A percentile compares a stretch with the other conserved stretches of the same genome.
Conservation (phyloP, 768 basidiomycete genomes). For the Naganishia antarctica region DNA sequence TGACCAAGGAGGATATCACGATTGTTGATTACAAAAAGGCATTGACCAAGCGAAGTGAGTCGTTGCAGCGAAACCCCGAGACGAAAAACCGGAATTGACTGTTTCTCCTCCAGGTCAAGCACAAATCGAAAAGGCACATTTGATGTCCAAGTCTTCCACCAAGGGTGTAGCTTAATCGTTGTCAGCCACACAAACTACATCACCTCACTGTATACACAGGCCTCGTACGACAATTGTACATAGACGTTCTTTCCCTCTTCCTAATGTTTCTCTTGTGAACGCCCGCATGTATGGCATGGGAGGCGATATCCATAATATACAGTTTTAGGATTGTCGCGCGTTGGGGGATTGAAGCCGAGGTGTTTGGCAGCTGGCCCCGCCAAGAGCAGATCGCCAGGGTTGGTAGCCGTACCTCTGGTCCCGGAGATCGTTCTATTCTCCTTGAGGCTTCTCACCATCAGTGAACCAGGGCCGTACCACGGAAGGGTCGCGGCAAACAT, state of each 20-base stretch:
- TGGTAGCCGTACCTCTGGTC: too few species aligned
- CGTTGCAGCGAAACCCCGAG: not conserved
- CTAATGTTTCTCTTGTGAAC: too few species aligned
- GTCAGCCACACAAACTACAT: not conserved
- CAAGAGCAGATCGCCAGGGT: too few species aligned
- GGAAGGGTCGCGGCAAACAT: too few species aligned
- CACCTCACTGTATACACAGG: not conserved
- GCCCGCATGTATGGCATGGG: too few species aligned
- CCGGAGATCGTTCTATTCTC: too few species aligned
- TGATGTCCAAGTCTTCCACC: conserved; percentile 75
- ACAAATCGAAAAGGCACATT: conserved; percentile 86
- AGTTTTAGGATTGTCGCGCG: too few species aligned
- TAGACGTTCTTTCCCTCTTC: not conserved
- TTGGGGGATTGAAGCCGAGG: too few species aligned
- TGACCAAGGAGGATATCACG: conserved; percentile 82
- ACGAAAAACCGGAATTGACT: conserved; percentile 16
- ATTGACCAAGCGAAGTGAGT: conserved; percentile 71
- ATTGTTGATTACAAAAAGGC: conserved; percentile 88
- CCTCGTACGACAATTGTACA: conserved; percentile 2
- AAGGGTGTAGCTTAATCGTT: conserved; percentile 37
- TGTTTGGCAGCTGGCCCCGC: too few species aligned
- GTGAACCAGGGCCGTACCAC: not conserved
- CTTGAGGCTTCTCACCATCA: too few species aligned
- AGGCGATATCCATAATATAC: too few species aligned
- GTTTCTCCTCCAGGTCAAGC: conserved; percentile 58